A percentile compares a stretch with the other conserved stretches of the same genome.
Conservation (phyloP, 176 grass and related monocot genomes). For the Carex cristatella region DNA sequence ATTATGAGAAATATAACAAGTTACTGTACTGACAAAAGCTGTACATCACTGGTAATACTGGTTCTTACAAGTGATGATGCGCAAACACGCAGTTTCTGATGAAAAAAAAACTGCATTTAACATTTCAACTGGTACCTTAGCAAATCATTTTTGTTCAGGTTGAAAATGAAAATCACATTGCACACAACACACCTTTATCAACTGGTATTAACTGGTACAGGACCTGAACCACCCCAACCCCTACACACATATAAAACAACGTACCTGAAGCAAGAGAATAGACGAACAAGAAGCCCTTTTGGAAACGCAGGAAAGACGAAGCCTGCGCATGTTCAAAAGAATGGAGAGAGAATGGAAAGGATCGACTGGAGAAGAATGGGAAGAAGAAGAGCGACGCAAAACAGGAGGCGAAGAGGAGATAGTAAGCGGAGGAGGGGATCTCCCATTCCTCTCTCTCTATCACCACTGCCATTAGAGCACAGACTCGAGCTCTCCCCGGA, state of each 20-base stretch:
- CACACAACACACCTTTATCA: not conserved
- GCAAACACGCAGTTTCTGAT: not conserved
- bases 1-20: not conserved
- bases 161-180: not conserved
- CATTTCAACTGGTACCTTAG: not conserved
- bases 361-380: conserved; percentile 45
- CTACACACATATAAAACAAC: not conserved
- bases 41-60: not conserved
- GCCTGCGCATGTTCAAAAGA: conserved; percentile 43
- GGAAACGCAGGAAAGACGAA: conserved; percentile 56
- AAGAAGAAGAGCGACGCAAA: conserved; percentile 48
- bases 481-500: not conserved
- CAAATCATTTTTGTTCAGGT: not conserved
- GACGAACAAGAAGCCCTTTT: conserved; percentile 59
- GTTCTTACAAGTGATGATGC: not conserved
- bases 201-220: not conserved
- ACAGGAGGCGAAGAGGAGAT: conserved; percentile 51
- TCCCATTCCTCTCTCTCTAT: conserved; percentile 79
- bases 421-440: conserved; percentile 45
- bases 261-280: conserved; percentile 76
- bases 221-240: not conserved
- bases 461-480: conserved; percentile 53
- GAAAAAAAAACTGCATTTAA: not conserved
- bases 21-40: not conserved
- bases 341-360: conserved; percentile 26